Evolutionary conservation across 208 protist species (phyloP), one percentile per base, ranked within the genome.

Genomic region (Trypanosomatidae sp.): DNA sequence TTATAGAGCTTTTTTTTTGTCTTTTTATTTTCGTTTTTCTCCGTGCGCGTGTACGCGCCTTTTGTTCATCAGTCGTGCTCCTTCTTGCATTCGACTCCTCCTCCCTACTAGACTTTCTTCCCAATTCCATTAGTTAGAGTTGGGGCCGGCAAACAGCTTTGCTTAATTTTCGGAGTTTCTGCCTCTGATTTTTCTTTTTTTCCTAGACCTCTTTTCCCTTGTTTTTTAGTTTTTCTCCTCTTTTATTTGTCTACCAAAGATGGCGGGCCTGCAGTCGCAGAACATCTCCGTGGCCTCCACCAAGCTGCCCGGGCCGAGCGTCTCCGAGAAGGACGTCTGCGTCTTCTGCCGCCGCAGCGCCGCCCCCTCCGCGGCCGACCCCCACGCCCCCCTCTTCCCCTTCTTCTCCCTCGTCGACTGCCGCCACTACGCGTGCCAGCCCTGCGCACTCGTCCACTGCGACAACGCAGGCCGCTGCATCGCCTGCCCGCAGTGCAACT

Each of bases 401-500:
- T 93, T 96, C 73, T 96, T 96, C 81, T 94, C 89, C 22, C 89
- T 96, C 25, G 83, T 93, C 2, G 89, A 96, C 81, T 96, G 91
- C 76, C 86, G 88, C n/a, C 91, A 96, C 79, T 94, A 94, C 79
- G 89, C 85, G 19, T 96, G 91, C 66, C 91, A 96, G 81, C 91
- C 91, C 19, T 96, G 91, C 71, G 91, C 91, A 8, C 80, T 96
- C 44, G 91, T 96, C 19, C 71, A 93, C 75, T 94, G 86, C 71
- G 87, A 94, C 69, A 90, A 93, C 64, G 88, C 84, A 0, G 91
- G 91, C 1, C 83, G 86, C 22, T 78, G 76, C 62, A 93, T 96
- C 75, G 44, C 55, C 41, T 96, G 91, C 71, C 91, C 91, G 12
- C 71, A 73, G 65, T 96, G 91, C 74, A 76, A 88, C 77, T 90